These are phyloP conservation scores for Sarocladium oryzae DNA, from an alignment of 2,329 filamentous ascomycete species.

Conservation along the genomic window DNA sequence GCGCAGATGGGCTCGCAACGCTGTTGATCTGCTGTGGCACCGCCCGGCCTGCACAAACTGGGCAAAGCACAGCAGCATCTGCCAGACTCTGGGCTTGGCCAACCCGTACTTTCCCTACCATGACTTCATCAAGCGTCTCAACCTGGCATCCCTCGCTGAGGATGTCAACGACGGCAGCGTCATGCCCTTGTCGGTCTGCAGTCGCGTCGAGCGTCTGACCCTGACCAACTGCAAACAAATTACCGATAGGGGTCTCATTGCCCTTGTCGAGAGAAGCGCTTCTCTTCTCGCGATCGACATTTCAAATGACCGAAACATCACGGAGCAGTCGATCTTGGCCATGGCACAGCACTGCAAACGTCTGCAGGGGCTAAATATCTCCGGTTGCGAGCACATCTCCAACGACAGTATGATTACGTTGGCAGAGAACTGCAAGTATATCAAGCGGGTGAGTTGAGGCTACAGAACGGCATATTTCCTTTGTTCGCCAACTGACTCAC, in stretches of 20 bases:
- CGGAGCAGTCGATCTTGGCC: conserved; percentile 69
- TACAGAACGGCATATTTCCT: not conserved
- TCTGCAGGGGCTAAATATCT: conserved; percentile 89
- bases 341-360: conserved; percentile 77
- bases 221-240: conserved; percentile 82
- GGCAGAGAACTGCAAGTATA: conserved; percentile 73
- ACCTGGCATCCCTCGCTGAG: conserved; percentile 71
- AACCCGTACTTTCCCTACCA: conserved; percentile 84
- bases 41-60: conserved; percentile 85
- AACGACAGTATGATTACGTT: conserved; percentile 79
- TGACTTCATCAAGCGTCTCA: conserved; percentile 85
- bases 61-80: conserved; percentile 74
- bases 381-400: conserved; percentile 75
- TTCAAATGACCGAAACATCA: conserved; percentile 76
- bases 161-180: conserved; percentile 85
- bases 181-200: conserved; percentile 73
- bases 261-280: conserved; percentile 70
- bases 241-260: conserved; percentile 76
- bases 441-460: conserved; percentile 65
- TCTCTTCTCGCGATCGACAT: conserved; percentile 87
- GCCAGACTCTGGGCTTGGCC: conserved; percentile 63
- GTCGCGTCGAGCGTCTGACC: conserved; percentile 85
- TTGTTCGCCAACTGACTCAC: not conserved
- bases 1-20: conserved; percentile 86
- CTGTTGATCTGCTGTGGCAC: conserved; percentile 92